phyloP scores from a whole-genome alignment of 495 filamentous ascomycete species.

The Lasiosphaeria ovina region DNA sequence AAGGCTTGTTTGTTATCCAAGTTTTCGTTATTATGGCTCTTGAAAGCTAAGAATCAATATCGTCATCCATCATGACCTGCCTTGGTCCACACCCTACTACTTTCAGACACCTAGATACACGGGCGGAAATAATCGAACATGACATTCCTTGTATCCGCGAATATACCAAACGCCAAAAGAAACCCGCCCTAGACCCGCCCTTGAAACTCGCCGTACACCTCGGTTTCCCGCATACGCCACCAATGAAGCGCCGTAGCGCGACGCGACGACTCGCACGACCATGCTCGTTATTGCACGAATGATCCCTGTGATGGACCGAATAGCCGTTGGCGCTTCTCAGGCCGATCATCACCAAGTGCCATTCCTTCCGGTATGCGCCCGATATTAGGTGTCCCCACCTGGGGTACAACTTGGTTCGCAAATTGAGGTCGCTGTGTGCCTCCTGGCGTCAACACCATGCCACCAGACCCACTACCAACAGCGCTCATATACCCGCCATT shows the following conservation, averaged over 20 bases:
- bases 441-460: conserved; percentile 46
- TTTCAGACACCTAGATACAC: not conserved
- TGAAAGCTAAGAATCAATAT: not conserved
- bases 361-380: conserved; percentile 31
- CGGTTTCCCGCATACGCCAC: not conserved
- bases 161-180: not conserved
- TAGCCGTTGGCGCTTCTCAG: conserved; percentile 39
- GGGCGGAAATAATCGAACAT: not conserved
- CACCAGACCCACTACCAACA: conserved; percentile 35
- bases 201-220: not conserved
- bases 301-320: conserved; percentile 33
- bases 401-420: conserved; percentile 30
- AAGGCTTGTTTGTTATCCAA: not conserved
- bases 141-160: not conserved
- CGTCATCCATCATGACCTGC: not conserved
- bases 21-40: not conserved
- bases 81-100: not conserved
- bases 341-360: conserved; percentile 27
- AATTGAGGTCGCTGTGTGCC: conserved; percentile 36
- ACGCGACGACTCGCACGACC: not conserved
- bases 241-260: not conserved
- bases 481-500: conserved; percentile 39
- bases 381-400: conserved; percentile 25
- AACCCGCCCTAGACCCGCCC: not conserved
- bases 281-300: conserved; percentile 18